phyloP scores from a whole-genome alignment of 1,139 yeast species.

The Hyphopichia buzzinii region DNA sequence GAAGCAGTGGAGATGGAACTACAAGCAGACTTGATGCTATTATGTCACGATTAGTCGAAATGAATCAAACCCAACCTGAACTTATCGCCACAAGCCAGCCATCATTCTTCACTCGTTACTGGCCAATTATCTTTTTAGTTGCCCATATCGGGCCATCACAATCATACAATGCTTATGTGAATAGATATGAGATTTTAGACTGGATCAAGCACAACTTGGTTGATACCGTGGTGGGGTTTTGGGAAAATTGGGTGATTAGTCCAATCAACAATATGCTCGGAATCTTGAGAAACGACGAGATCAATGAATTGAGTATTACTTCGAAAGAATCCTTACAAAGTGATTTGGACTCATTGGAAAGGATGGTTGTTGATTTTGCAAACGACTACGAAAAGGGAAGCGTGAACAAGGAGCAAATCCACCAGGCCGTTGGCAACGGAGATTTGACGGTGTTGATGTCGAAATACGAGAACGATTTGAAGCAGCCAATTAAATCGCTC shows the following conservation, averaged over 20 bases:
- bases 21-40: slow-evolving; percentile 7
- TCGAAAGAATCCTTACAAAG: slow-evolving; percentile 76
- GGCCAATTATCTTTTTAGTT: slow-evolving; percentile 55
- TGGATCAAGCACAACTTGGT: slow-evolving; percentile 4
- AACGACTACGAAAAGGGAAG: slow-evolving; percentile 37
- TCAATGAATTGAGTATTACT: slow-evolving; percentile 68
- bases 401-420: slow-evolving; percentile 29
- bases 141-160: slow-evolving; percentile 52
- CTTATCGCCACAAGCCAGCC: slow-evolving; percentile 41
- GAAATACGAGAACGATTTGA: slow-evolving; percentile 74
- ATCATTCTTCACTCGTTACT: slow-evolving; percentile 50
- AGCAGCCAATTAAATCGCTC: slow-evolving; percentile 64
- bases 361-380: slow-evolving; percentile 83
- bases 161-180: slow-evolving; percentile 23
- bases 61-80: slow-evolving; percentile 4
- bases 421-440: slow-evolving; percentile 54
- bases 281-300: slow-evolving; percentile 80
- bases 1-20: slow-evolving; percentile 8
- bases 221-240: slow-evolving; percentile 47
- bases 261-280: slow-evolving; percentile 75
- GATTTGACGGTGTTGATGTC: slow-evolving; percentile 78
- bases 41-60: background rate
- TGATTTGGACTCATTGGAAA: slow-evolving; percentile 75
- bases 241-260: slow-evolving; percentile 76
- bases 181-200: slow-evolving; percentile 5